These are phyloP conservation scores for Paracoccidioides brasiliensis DNA, from an alignment of 2,329 filamentous ascomycete species.

Conservation along the genomic window DNA sequence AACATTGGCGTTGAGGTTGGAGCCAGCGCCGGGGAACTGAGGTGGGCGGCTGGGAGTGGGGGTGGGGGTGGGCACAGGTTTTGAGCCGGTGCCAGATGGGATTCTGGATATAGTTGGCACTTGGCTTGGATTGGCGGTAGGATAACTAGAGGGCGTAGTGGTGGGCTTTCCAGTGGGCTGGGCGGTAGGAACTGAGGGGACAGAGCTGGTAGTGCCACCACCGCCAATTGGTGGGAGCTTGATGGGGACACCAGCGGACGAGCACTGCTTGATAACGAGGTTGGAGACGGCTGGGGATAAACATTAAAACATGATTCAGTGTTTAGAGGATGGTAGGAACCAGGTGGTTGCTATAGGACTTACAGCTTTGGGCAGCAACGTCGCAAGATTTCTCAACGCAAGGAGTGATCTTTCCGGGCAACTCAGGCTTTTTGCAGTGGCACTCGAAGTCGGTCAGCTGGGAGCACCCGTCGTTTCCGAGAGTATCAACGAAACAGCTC, in stretches of 20 bases:
- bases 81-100: conserved; percentile 7
- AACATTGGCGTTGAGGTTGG: conserved; percentile 8
- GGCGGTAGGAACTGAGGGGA: background rate
- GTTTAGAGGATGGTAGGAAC: background rate
- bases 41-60: conserved; percentile 10
- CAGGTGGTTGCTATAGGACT: conserved; percentile 5
- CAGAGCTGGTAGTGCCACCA: too few relatives aligned
- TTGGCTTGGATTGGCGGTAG: background rate
- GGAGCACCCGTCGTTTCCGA: conserved; percentile 34
- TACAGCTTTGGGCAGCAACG: conserved; percentile 26
- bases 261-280: conserved; percentile 23
- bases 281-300: conserved; percentile 22
- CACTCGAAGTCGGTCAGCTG: conserved; percentile 36
- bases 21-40: conserved; percentile 9
- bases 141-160: background rate
- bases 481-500: conserved; percentile 32
- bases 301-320: background rate
- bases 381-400: conserved; percentile 35
- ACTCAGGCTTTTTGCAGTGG: conserved; percentile 35
- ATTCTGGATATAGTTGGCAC: conserved; percentile 2
- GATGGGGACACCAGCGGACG: conserved; percentile 18
- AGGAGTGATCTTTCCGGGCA: conserved; percentile 31
- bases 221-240: background rate
- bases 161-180: background rate
- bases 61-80: conserved; percentile 7